Percentiles rank a stretch among this genome's conserved stretches.
Conservation (phyloP, 805 yeast species). For the Metschnikowia amazonensis region DNA sequence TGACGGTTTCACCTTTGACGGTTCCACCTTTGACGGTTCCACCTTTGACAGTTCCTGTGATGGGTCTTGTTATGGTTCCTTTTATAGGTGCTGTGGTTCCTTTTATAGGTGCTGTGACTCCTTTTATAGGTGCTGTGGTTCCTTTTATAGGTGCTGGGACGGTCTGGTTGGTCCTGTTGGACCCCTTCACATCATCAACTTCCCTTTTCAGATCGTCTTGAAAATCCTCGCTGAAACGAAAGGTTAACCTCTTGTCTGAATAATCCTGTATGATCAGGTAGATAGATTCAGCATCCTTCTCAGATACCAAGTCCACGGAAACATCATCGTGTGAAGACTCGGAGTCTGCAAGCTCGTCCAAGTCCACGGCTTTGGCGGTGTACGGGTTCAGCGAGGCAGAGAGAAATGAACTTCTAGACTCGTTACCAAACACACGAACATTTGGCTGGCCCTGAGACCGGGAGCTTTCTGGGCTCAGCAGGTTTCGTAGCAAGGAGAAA, state of each 20-base stretch:
- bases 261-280: constrained; percentile 32
- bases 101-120: too few species aligned
- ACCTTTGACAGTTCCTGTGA: too few species aligned
- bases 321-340: constrained; percentile 16
- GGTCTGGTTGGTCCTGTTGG: too few species aligned
- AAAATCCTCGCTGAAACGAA: constrained; percentile 12
- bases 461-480: constrained; percentile 10
- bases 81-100: too few species aligned
- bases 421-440: constrained; percentile 3
- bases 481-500: constrained; percentile 3
- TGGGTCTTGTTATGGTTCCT: too few species aligned
- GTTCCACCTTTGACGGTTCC: too few species aligned
- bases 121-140: too few species aligned
- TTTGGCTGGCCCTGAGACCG: neutral
- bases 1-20: too few species aligned
- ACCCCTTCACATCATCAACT: too few species aligned
- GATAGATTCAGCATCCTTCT: constrained; percentile 25
- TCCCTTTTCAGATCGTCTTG: too few species aligned
- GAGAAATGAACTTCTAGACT: constrained; percentile 8
- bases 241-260: constrained; percentile 11
- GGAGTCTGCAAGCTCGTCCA: constrained; percentile 41
- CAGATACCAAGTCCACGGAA: neutral
- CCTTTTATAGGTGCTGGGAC: too few species aligned
- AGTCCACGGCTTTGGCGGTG: constrained; percentile 11
- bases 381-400: constrained; percentile 3